These are phyloP conservation scores for Scenedesmus sp. DNA, from an alignment of 163 green algal species.

Conservation along the genomic window DNA sequence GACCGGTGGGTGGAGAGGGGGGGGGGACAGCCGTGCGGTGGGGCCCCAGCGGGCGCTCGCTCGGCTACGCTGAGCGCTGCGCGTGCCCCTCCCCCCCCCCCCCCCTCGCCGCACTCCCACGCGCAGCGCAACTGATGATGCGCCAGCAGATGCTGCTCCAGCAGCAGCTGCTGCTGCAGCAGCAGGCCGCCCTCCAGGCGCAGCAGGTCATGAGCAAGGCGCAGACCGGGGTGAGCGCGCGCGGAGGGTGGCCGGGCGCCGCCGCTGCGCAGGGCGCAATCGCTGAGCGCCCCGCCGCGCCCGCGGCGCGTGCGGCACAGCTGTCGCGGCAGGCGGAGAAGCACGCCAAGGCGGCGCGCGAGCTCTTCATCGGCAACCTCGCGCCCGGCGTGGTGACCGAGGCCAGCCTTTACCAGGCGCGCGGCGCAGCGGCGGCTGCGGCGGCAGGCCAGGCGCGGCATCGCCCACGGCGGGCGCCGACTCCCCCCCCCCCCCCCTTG, in stretches of 20 bases:
- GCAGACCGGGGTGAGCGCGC: too few relatives aligned
- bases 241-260: too few relatives aligned
- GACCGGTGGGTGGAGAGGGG: background rate
- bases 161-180: constrained; percentile 44
- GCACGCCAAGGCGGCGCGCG: constrained; percentile 34
- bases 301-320: background rate
- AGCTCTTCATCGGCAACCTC: constrained; percentile 86
- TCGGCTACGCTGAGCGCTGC: background rate
- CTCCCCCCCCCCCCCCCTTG: too few relatives aligned
- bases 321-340: constrained; percentile 51
- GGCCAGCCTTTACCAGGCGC: constrained; percentile 73
- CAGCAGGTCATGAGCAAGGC: background rate
- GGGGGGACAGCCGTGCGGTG: too few relatives aligned
- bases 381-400: constrained; percentile 76
- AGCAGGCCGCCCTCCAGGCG: constrained; percentile 35
- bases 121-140: constrained; percentile 10
- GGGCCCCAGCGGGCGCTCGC: background rate
- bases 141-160: constrained; percentile 39
- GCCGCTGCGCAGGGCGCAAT: background rate
- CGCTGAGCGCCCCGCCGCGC: background rate
- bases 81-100: too few relatives aligned
- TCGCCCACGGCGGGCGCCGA: too few relatives aligned
- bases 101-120: background rate
- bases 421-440: too few relatives aligned
- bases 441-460: too few relatives aligned